Base-by-base conservation (phyloP, 1,284 basidiomycete genomes). In the Malassezia furfur region DNA sequence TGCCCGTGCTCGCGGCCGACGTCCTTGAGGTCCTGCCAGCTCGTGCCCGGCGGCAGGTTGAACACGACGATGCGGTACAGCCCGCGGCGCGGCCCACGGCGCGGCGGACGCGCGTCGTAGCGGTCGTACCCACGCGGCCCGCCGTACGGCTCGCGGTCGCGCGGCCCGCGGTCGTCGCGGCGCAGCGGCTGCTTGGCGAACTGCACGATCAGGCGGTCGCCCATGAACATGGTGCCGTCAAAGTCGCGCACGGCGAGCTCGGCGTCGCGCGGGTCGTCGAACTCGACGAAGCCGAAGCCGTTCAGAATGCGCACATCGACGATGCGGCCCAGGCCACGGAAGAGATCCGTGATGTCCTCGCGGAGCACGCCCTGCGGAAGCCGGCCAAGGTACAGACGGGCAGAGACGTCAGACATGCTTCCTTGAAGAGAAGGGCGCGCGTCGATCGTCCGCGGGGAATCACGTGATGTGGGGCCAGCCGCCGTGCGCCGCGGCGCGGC, bases 21-120 rank as follows among this genome's bases (percentile, higher is more conserved):
- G 75, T 96, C 93, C 72, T 98, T 96, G 63, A 98, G 82, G 77
- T 98, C 93, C 78, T 96, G 91, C 91, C 91, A 96, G 62, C 88
- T 84, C 30, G 91, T 88, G 62, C 88, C 82, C 77, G 90, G 90
- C 0, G 90, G 89, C 15, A 94, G 81, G 86, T 90, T 76, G 43
- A 62, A 60, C 40, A 62, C 63, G 48, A 72, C 57, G 36, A 72
- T 57, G 28, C 72, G 70, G 66, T 60, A 68, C 50, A 64, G 58
- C 32, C 69, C 68, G 22, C 69, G 66, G 40, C 67, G 67, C 35
- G 68, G 45, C 8, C 61, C 62, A 9, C 61, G 62, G 10, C 60
- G 64, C 39, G 60, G 59, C 10, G 61, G 50, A 45, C 62, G 64
- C 15, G 60, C 46, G 40, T 58, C 64, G 22, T 48, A 48, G 34